Evolutionary conservation across 148 eudicot species (phyloP).

Genomic region (Bassia scoparia): DNA sequence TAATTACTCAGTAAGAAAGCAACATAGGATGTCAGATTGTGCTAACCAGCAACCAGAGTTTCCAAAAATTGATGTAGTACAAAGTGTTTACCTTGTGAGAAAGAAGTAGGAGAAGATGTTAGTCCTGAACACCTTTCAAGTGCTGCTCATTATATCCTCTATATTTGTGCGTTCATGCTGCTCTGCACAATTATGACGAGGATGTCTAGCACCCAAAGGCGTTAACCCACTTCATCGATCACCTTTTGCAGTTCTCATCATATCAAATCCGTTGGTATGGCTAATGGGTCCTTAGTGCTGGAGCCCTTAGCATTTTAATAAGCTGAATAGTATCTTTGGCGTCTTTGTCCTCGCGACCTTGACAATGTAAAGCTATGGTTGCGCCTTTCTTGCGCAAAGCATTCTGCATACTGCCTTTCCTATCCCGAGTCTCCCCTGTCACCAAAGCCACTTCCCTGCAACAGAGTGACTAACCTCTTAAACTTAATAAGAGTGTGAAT

Average conservation of each 20-base stretch:
- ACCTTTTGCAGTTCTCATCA: constrained; percentile 70
- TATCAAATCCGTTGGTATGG: constrained; percentile 58
- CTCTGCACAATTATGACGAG: constrained; percentile 71
- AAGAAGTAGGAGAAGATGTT: constrained; percentile 80
- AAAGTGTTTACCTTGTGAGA: constrained; percentile 44
- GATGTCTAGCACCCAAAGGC: constrained; percentile 64
- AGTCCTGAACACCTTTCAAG: constrained; percentile 78
- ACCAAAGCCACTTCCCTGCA: constrained; percentile 87
- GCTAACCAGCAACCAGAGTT: no score
- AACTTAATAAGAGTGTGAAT: neutral
- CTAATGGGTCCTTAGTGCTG: constrained; percentile 63
- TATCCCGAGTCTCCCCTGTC: constrained; percentile 93
- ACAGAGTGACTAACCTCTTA: neutral
- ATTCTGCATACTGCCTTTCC: constrained; percentile 70
- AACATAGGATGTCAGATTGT: no score
- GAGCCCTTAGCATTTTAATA: constrained; percentile 44
- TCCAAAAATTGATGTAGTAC: neutral
- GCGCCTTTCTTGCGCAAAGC: constrained; percentile 79
- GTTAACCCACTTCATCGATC: constrained; percentile 65
- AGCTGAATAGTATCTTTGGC: constrained; percentile 54
- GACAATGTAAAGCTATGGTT: constrained; percentile 78
- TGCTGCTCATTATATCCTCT: constrained; percentile 74
- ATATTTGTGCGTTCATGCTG: constrained; percentile 51
- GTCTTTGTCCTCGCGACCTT: constrained; percentile 74
- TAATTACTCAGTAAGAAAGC: no score